Evolutionary conservation across 2,329 filamentous ascomycete genomes (phyloP), one percentile per base, ranked within the genome.

Genomic region (Cladosporium colombiae): DNA sequence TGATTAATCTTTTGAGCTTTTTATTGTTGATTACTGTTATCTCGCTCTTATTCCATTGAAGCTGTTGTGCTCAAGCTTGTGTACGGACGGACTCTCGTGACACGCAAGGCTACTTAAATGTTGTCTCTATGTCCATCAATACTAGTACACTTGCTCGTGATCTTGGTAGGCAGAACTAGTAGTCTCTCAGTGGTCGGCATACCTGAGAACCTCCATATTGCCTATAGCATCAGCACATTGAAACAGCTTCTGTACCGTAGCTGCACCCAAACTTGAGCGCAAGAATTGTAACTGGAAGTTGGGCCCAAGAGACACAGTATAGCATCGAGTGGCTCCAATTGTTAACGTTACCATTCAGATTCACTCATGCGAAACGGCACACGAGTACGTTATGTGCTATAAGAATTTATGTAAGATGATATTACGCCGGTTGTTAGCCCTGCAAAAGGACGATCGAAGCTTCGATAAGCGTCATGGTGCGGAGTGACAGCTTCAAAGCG

Each of bases 381-480:
- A 14, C 3, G 40, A 13, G n/a, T 21, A 46, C 40, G 16, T 21
- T 21, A 46, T 2, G 3, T 46, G n/a, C 8, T 46, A 6, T 46
- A 21, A 8, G 8, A 13, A 6, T 21, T 21, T n/a, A 23, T 21
- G 40, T 21, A 13, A 46, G n/a, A 46, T 46, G n/a, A 21, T 10
- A 21, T 21, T 46, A 29, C 27, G 25, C 4, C 4, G 31, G 31
- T 10, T 33, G 18, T 29, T 33, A 31, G 52, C 52, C 49, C 40
- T 46, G 11, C 18, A 21, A 31, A 10, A 33, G 27, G 23, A 55
- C 18, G 8, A 55, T 55, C 31, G 27, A 55, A 31, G 52, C 14
- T 55, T 29, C 23, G 55, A 57, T 80, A 81, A 10, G 81, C 75
- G 35, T 75, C 76, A 23, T 72, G 59, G 62, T 27, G 60, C 49